Evolutionary conservation across 2,329 filamentous ascomycete genomes (phyloP), one percentile per base, ranked within the genome.

Genomic region (Botrytis aclada): DNA sequence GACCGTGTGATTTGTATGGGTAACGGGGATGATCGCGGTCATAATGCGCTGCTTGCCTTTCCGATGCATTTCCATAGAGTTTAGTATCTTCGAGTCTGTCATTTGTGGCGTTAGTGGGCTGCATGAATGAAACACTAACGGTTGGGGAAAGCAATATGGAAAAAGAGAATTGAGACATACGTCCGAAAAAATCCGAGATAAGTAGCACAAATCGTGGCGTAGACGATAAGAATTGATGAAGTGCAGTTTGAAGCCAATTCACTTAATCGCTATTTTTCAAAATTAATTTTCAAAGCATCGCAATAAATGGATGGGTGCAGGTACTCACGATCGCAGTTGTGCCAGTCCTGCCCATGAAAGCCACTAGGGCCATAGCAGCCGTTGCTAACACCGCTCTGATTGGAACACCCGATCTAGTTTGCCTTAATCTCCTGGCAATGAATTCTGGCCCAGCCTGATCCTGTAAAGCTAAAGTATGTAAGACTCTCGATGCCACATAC

Each of bases 371-470:
- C 73, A 84, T 74, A n/a, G 74, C 74, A 22, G 78, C 81, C 22
- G 82, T 84, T n/a, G 78, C 81, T n/a, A 83, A 73, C 6, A 84
- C 82, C 1, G 83, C 80, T 72, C 83, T 77, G 12, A 83, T 76
- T 0, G 83, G 83, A 9, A 84, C 83, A 16, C 83, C 83, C 1
- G 79, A 80, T 43, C 81, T 78, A 71, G 81, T 83, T 63, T 80
- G 77, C 56, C 80, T 78, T 54, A 83, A 72, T 58, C 83, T 78
- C 60, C 78, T 76, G 8, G 83, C 83, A 72, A 84, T 83, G 70
- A 82, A 84, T 70, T 83, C 82, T 3, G 82, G 82, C 9, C 82
- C 81, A 0, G 81, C 82, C 73, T 83, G 82, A 18, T 81, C 81
- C 29, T 80, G 77, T 47, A 82, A 72, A n/a, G 82, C 82, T 60